Conservation (phyloP, 805 yeast species). For the Priceomyces fermenticarens region DNA sequence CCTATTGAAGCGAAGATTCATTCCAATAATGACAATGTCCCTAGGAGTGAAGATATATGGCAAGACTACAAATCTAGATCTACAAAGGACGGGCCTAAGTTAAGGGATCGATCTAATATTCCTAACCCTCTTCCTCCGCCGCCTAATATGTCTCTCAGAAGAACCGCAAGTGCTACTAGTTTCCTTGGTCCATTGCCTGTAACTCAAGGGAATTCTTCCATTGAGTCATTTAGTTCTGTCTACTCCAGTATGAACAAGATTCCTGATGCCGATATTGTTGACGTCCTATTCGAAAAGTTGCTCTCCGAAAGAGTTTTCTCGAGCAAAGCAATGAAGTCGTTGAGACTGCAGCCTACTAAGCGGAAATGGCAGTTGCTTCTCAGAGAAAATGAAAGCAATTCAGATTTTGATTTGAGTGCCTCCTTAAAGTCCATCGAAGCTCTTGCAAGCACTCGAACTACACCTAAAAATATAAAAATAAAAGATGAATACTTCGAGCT, state of each 20-base stretch:
- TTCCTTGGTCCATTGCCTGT: neutral
- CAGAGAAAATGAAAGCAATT: slow-evolving; percentile 38
- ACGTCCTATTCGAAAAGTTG: slow-evolving; percentile 36
- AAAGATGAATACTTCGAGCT: too few relatives aligned
- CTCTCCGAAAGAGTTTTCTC: slow-evolving; percentile 36
- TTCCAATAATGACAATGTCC: too few relatives aligned
- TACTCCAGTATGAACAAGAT: slow-evolving; percentile 29
- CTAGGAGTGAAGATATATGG: too few relatives aligned
- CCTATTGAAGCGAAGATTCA: too few relatives aligned
- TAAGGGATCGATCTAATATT: too few relatives aligned
- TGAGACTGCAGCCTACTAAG: slow-evolving; percentile 29
- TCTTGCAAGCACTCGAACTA: too few relatives aligned
- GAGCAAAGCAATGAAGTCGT: slow-evolving; percentile 28
- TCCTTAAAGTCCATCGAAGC: slow-evolving; percentile 8
- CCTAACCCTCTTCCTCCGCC: too few relatives aligned
- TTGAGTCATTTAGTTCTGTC: slow-evolving; percentile 34
- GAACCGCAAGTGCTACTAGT: neutral
- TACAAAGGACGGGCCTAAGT: too few relatives aligned
- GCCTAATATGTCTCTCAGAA: neutral
- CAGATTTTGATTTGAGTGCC: slow-evolving; percentile 31
- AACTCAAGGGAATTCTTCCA: slow-evolving; percentile 6
- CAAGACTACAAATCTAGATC: too few relatives aligned
- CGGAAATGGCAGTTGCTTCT: slow-evolving; percentile 44
- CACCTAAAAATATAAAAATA: too few relatives aligned
- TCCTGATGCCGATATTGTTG: slow-evolving; percentile 36